Conservation (phyloP, 768 basidiomycete genomes). For the Phaffia tasmanica region DNA sequence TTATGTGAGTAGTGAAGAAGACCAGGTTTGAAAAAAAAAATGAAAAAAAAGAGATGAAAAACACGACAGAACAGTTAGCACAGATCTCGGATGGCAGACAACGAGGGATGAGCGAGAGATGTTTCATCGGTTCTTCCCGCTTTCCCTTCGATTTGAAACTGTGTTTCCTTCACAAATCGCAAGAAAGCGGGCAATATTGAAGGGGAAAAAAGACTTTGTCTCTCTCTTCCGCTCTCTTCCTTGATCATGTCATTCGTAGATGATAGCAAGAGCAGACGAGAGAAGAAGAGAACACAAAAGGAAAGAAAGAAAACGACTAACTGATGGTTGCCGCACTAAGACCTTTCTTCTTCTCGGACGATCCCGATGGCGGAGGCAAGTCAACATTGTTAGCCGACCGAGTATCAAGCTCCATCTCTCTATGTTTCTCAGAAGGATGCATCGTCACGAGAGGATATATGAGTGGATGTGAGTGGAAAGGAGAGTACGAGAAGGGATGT, state of each 20-base stretch:
- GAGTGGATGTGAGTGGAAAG: not conserved
- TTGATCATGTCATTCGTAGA: too few species aligned
- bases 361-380: not conserved
- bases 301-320: not conserved
- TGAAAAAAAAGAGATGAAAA: not conserved
- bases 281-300: not conserved
- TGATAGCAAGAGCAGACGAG: not conserved
- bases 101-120: not conserved
- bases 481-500: not conserved
- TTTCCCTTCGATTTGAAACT: too few species aligned
- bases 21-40: not conserved
- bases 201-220: too few species aligned
- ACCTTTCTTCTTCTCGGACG: not conserved
- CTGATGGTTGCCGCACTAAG: not conserved
- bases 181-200: too few species aligned
- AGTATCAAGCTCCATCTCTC: not conserved
- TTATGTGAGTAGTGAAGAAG: constrained; percentile 14
- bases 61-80: not conserved
- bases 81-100: not conserved
- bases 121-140: too few species aligned
- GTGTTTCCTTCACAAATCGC: too few species aligned
- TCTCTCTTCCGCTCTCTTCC: too few species aligned
- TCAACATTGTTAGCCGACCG: too few species aligned
- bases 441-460: not conserved
- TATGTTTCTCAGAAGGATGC: not conserved